These are phyloP conservation scores for Haberlea rhodopensis DNA, from an alignment of 257 asterid species.

Conservation along the genomic window DNA sequence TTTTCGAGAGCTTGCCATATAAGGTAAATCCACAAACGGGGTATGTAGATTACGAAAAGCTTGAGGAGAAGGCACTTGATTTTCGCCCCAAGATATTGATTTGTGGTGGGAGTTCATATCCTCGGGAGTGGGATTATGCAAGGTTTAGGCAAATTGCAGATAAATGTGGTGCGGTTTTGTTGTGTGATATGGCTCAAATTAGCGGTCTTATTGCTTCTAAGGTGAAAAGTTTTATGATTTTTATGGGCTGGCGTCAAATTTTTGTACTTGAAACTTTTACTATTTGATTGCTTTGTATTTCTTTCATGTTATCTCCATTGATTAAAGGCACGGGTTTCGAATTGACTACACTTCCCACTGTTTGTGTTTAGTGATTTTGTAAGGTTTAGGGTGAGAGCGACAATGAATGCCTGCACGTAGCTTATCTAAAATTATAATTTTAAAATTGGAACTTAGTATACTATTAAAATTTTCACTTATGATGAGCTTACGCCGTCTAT, in stretches of 20 bases:
- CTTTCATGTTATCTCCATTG: neutral
- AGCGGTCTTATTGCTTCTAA: conserved; percentile 92
- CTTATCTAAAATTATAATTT: too few relatives aligned
- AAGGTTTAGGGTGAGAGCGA: neutral
- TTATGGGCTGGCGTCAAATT: neutral
- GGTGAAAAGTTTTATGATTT: conserved; percentile 34
- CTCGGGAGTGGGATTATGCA: conserved; percentile 84
- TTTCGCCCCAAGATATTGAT: conserved; percentile 87
- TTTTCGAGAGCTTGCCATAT: conserved; percentile 73
- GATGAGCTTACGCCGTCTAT: too few relatives aligned
- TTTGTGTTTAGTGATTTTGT: neutral
- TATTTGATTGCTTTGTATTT: neutral
- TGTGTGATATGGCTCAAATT: conserved; percentile 93
- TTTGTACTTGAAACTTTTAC: neutral
- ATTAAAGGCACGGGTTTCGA: neutral
- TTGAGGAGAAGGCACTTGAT: conserved; percentile 85
- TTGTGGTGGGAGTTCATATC: conserved; percentile 91
- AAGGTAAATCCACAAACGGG: conserved; percentile 85
- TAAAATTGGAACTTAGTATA: neutral
- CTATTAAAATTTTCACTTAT: neutral
- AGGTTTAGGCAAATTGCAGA: conserved; percentile 78
- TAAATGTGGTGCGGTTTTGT: conserved; percentile 78
- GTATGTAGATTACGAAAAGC: conserved; percentile 72
- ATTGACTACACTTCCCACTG: neutral
- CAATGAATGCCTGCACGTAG: neutral